Evolutionary conservation across 2,329 filamentous ascomycete genomes (phyloP).

Genomic region (Rosellinia necatrix): DNA sequence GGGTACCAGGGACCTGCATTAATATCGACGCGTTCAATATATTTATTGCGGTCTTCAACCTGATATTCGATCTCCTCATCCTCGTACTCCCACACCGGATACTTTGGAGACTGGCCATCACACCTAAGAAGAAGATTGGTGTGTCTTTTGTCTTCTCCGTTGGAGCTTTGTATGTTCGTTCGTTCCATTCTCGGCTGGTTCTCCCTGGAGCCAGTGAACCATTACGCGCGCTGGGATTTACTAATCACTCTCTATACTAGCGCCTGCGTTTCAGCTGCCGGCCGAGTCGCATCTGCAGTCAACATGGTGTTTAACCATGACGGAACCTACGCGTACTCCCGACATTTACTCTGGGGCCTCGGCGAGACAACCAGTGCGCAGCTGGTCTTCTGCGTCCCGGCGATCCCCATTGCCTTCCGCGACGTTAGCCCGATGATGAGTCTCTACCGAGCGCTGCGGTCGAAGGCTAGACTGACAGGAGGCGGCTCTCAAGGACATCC

Average conservation of each 20-base stretch:
- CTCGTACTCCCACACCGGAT: constrained; percentile 51
- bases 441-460: no score
- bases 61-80: constrained; percentile 50
- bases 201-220: no score
- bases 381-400: constrained; percentile 11
- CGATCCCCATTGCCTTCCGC: no score
- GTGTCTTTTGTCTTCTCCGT: constrained; percentile 28
- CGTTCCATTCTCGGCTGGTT: no score
- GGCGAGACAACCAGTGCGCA: background rate
- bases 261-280: constrained; percentile 15
- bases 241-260: no score
- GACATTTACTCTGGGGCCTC: constrained; percentile 4
- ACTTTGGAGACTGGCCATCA: constrained; percentile 52
- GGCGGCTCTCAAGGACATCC: no score
- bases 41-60: constrained; percentile 10
- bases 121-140: constrained; percentile 41
- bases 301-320: background rate
- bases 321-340: constrained; percentile 5
- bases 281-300: background rate
- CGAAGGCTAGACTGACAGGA: no score
- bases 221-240: no score
- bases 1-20: background rate
- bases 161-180: no score
- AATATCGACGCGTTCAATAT: constrained; percentile 6
- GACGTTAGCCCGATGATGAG: no score